phyloP scores from a whole-genome alignment of 768 basidiomycete species.

The Peribolospora baueri region DNA sequence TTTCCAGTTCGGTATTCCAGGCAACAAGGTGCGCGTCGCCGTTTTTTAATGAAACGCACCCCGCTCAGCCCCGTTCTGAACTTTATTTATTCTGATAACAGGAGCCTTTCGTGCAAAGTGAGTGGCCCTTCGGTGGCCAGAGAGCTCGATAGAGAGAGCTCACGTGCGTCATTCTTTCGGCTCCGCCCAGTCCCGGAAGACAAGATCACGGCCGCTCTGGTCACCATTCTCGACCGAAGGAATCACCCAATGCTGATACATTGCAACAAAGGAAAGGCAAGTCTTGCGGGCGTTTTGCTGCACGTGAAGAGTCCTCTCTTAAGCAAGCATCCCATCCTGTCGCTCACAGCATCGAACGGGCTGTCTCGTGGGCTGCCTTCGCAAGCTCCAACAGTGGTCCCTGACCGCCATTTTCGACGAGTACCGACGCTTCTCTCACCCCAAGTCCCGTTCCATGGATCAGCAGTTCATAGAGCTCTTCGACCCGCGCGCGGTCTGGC shows the following conservation, averaged over 20 bases:
- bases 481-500: constrained; percentile 4
- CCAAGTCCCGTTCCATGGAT: constrained; percentile 22
- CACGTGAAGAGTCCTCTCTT: not conserved
- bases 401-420: constrained; percentile 14
- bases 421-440: constrained; percentile 19
- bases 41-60: not conserved
- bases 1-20: constrained; percentile 22
- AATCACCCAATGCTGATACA: constrained; percentile 23
- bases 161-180: constrained; percentile 5
- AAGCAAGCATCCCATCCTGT: not conserved
- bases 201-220: constrained; percentile 20
- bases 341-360: constrained; percentile 21
- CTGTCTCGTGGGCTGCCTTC: constrained; percentile 22
- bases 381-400: constrained; percentile 21
- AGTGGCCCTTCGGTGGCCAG: not conserved
- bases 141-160: no score
- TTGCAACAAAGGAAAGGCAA: constrained; percentile 25
- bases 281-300: not conserved
- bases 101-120: constrained; percentile 10
- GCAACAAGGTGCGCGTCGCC: constrained; percentile 17
- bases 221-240: constrained; percentile 19
- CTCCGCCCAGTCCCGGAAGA: constrained; percentile 19
- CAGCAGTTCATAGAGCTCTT: constrained; percentile 23
- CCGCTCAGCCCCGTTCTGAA: not conserved
- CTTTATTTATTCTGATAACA: not conserved